Percentiles rank a stretch among this genome's conserved stretches.
phyloP scores from a whole-genome alignment of 2,329 filamentous ascomycete genomes.

The Botrytis hyacinthi region DNA sequence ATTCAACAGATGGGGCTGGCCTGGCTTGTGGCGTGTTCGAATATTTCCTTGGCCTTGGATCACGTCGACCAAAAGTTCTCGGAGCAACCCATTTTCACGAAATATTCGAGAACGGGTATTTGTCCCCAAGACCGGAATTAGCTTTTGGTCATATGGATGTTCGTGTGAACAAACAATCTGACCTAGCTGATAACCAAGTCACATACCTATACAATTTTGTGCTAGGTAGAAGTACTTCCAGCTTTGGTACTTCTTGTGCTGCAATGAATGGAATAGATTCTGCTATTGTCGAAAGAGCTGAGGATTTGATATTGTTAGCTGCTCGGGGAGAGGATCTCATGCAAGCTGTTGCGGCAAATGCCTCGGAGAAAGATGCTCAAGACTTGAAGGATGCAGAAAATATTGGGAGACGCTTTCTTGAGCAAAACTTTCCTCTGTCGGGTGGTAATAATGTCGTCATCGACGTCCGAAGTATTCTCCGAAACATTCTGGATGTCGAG shows the following conservation, averaged over 20 bases:
- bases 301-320: constrained; percentile 66
- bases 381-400: constrained; percentile 66
- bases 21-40: constrained; percentile 57
- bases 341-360: constrained; percentile 60
- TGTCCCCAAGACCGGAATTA: constrained; percentile 52
- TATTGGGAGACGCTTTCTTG: constrained; percentile 58
- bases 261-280: constrained; percentile 78
- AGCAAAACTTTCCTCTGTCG: constrained; percentile 36
- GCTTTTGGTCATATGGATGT: constrained; percentile 72
- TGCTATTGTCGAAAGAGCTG: constrained; percentile 71
- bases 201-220: constrained; percentile 72
- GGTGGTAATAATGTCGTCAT: constrained; percentile 25
- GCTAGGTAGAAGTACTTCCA: constrained; percentile 69
- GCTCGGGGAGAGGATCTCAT: constrained; percentile 74
- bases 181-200: constrained; percentile 58
- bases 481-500: constrained; percentile 29
- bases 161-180: constrained; percentile 52
- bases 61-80: constrained; percentile 54
- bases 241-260: constrained; percentile 84
- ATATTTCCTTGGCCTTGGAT: constrained; percentile 51
- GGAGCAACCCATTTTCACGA: constrained; percentile 67
- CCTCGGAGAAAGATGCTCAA: constrained; percentile 62
- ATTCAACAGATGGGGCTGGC: constrained; percentile 56
- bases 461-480: constrained; percentile 35
- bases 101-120: constrained; percentile 64